A percentile compares a stretch with the other conserved stretches of the same genome.
phyloP scores from a whole-genome alignment of 2,329 filamentous ascomycete species.

The Aureobasidium sp. region DNA sequence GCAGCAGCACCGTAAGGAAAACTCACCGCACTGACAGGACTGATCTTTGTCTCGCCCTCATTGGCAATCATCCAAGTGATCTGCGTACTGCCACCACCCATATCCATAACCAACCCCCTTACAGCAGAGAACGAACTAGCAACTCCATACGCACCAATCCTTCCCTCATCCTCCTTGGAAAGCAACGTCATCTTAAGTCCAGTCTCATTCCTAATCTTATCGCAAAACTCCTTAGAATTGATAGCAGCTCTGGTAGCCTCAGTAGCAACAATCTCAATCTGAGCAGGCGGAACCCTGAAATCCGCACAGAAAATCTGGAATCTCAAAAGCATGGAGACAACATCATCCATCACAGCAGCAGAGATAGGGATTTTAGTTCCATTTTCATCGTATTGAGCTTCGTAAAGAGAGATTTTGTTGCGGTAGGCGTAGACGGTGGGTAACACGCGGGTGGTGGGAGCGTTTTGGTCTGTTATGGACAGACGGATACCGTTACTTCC shows the following conservation, averaged over 20 bases:
- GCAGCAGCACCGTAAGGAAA: conserved; percentile 61
- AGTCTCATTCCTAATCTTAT: conserved; percentile 50
- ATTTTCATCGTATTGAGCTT: conserved; percentile 48
- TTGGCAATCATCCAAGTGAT: conserved; percentile 50
- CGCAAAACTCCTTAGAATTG: conserved; percentile 59
- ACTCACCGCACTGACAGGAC: conserved; percentile 46
- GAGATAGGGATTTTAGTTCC: conserved; percentile 41
- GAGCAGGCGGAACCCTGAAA: conserved; percentile 53
- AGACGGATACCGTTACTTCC: conserved; percentile 75
- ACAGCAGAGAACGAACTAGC: conserved; percentile 60
- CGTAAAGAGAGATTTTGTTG: conserved; percentile 73
- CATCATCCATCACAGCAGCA: conserved; percentile 48
- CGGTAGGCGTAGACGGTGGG: conserved; percentile 68
- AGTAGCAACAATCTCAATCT: conserved; percentile 68
- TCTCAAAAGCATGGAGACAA: conserved; percentile 54
- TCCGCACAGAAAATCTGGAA: conserved; percentile 61
- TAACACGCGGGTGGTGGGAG: conserved; percentile 58
- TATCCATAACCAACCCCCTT: conserved; percentile 68
- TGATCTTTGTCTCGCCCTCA: conserved; percentile 41
- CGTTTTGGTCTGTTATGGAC: conserved; percentile 68
- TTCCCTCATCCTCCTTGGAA: conserved; percentile 65
- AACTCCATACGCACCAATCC: conserved; percentile 70
- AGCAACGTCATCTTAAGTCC: conserved; percentile 61
- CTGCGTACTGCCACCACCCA: conserved; percentile 63
- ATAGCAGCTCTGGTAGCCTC: conserved; percentile 71